Evolutionary conservation across 2,329 filamentous ascomycete genomes (phyloP).

Genomic region (Cadophora gregata): DNA sequence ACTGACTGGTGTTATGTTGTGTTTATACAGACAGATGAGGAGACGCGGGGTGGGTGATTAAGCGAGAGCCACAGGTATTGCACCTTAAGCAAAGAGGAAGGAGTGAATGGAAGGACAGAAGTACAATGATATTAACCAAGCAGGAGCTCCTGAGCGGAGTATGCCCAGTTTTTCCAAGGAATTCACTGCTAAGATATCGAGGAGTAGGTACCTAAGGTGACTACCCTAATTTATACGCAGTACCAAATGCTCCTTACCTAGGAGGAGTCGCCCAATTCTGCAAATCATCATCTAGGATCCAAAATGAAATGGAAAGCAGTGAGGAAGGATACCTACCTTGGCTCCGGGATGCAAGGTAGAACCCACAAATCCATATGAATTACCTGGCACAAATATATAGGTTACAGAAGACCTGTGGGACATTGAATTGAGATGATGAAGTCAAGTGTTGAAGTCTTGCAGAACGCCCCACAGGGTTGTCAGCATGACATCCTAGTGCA

Average conservation of each 20-base stretch:
- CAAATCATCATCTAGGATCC: not conserved
- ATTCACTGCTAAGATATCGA: too few species aligned
- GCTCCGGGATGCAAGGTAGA: not conserved
- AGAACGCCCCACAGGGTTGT: conserved; percentile 9
- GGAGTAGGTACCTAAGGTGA: too few species aligned
- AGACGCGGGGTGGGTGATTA: not conserved
- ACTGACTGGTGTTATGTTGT: too few species aligned
- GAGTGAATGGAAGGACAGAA: not conserved
- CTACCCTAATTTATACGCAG: too few species aligned
- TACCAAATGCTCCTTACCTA: not conserved
- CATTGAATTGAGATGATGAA: not conserved
- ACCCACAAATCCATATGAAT: not conserved
- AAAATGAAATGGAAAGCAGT: not conserved
- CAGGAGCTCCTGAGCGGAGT: not conserved
- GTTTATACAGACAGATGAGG: not conserved
- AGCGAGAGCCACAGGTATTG: too few species aligned
- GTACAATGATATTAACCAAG: not conserved
- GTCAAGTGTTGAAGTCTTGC: not conserved
- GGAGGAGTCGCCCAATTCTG: not conserved
- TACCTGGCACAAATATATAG: too few species aligned
- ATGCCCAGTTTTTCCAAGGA: too few species aligned
- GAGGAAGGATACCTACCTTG: not conserved
- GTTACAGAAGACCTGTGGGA: not conserved
- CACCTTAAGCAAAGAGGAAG: not conserved
- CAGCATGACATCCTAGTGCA: conserved; percentile 20